Evolutionary conservation across 148 eudicot genomes (phyloP).

Genomic region (Amaranthus palmeri): DNA sequence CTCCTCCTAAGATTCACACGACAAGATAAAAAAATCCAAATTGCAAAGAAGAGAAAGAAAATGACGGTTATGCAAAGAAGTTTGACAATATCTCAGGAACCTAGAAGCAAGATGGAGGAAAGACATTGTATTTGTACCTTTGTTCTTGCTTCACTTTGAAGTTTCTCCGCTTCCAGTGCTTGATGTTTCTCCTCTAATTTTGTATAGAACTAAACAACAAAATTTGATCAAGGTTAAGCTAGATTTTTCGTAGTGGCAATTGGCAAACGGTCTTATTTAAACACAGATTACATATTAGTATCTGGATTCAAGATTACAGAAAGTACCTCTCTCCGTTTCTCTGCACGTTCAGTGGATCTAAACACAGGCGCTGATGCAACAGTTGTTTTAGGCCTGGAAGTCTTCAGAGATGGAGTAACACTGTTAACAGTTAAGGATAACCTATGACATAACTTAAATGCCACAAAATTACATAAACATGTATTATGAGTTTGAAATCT

Average conservation of each 20-base stretch:
- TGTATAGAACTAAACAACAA: slow-evolving; percentile 49
- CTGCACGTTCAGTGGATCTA: slow-evolving; percentile 71
- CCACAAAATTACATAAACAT: background rate
- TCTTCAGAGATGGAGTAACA: slow-evolving; percentile 31
- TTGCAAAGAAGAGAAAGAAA: background rate
- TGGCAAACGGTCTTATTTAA: background rate
- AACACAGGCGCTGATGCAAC: slow-evolving; percentile 69
- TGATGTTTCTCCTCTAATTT: slow-evolving; percentile 86
- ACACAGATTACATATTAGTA: background rate
- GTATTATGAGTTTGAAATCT: slow-evolving; percentile 6
- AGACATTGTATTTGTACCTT: slow-evolving; percentile 58
- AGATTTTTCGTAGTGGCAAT: background rate
- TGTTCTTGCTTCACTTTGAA: slow-evolving; percentile 65
- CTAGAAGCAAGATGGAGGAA: slow-evolving; percentile 6
- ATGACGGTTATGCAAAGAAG: background rate
- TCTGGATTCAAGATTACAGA: slow-evolving; percentile 1
- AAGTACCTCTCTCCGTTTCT: slow-evolving; percentile 82
- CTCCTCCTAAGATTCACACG: slow-evolving; percentile 54
- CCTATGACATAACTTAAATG: slow-evolving; percentile 6
- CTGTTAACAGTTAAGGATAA: slow-evolving; percentile 46
- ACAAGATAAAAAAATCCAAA: slow-evolving; percentile 2
- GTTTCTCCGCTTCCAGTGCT: slow-evolving; percentile 83
- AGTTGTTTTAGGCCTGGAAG: slow-evolving; percentile 39
- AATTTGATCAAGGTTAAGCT: background rate
- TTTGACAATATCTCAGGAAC: background rate